Conservation (phyloP, 2,329 filamentous ascomycete genomes). For the Epichloe festucae region DNA sequence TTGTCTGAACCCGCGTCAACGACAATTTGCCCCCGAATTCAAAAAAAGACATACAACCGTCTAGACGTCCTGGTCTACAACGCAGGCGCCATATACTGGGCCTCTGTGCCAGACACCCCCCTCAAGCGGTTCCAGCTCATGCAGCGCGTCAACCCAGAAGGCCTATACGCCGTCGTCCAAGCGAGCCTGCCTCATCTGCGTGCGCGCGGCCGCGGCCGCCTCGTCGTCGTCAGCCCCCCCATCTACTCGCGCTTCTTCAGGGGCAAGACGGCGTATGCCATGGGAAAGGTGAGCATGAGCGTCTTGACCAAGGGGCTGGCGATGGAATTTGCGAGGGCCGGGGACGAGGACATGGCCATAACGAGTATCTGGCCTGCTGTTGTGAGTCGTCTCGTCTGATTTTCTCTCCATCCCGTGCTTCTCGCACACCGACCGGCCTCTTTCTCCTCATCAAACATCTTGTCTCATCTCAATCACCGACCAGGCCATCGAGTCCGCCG, state of each 20-base stretch:
- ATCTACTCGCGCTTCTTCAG: conserved; percentile 78
- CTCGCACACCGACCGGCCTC: no score
- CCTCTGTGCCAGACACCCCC: conserved; percentile 58
- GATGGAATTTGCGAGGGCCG: conserved; percentile 55
- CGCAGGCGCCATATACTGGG: conserved; percentile 77
- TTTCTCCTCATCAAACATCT: no score
- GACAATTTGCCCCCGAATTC: no score
- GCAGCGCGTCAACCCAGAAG: conserved; percentile 63
- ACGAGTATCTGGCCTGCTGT: conserved; percentile 73
- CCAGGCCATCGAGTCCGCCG: conserved; percentile 58
- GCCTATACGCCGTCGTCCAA: conserved; percentile 61
- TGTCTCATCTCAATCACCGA: no score
- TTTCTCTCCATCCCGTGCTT: background rate
- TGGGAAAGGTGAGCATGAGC: conserved; percentile 70
- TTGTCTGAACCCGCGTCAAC: no score
- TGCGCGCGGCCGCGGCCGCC: conserved; percentile 37
- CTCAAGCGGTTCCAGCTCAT: conserved; percentile 66
- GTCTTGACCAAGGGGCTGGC: conserved; percentile 69
- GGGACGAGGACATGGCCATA: conserved; percentile 57
- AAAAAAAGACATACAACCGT: conserved; percentile 37
- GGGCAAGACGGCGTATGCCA: conserved; percentile 75
- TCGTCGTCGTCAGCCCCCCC: conserved; percentile 70
- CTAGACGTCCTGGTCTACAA: conserved; percentile 74
- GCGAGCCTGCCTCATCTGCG: conserved; percentile 52
- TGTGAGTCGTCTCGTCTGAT: conserved; percentile 29